A percentile compares a stretch with the other conserved stretches of the same genome.
These are phyloP conservation scores for Coprinopsis cinerea DNA, from an alignment of 768 basidiomycete genomes.

Conservation along the genomic window DNA sequence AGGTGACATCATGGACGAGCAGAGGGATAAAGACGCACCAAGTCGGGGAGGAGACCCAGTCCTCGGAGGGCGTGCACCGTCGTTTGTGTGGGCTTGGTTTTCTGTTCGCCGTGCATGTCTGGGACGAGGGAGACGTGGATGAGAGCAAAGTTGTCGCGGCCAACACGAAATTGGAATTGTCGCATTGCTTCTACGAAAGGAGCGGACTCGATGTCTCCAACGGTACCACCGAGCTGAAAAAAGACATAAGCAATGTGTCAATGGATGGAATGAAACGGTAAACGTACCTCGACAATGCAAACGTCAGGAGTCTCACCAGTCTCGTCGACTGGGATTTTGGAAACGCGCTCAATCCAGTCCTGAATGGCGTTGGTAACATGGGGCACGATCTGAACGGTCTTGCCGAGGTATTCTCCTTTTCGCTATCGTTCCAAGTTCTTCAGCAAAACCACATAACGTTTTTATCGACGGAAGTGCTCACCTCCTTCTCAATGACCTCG, in stretches of 20 bases:
- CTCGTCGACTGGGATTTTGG: conserved; percentile 91
- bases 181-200: conserved; percentile 98
- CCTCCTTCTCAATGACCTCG: conserved; percentile 97
- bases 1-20: neutral
- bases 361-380: conserved; percentile 97
- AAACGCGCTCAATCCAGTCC: conserved; percentile 96
- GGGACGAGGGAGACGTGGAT: conserved; percentile 98
- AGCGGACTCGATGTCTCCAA: conserved; percentile 97
- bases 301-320: conserved; percentile 91
- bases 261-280: neutral
- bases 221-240: conserved; percentile 89
- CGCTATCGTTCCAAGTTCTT: conserved; percentile 34
- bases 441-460: neutral
- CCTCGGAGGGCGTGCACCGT: conserved; percentile 92
- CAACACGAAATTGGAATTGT: conserved; percentile 99
- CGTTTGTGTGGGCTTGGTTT: conserved; percentile 98
- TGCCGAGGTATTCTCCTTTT: conserved; percentile 87
- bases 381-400: conserved; percentile 97
- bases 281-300: conserved; percentile 87
- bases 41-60: conserved; percentile 85
- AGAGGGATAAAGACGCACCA: conserved; percentile 46
- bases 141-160: conserved; percentile 92
- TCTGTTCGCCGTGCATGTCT: conserved; percentile 97
- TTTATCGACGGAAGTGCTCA: conserved; percentile 28
- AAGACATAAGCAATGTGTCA: neutral